Evolutionary conservation across 208 protist species (phyloP).

Genomic region (Zelonia costaricensis): DNA sequence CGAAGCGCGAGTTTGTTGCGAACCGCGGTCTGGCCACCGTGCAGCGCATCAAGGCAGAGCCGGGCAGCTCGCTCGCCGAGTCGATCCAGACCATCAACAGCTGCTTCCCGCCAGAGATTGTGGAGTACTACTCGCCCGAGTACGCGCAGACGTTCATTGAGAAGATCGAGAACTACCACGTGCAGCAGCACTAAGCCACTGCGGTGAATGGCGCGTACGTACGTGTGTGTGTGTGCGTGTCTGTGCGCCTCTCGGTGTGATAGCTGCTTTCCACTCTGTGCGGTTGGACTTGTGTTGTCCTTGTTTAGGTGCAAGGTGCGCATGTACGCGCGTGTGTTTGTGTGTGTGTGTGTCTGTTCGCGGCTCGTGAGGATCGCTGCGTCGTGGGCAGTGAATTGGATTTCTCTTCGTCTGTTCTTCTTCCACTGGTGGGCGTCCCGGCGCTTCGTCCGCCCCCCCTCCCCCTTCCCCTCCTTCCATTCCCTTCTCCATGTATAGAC

Average conservation of each 20-base stretch:
- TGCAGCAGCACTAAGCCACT: conserved; percentile 65
- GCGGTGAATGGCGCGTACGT: background rate
- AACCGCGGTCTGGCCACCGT: conserved; percentile 93
- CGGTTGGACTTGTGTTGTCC: background rate
- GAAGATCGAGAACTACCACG: conserved; percentile 95
- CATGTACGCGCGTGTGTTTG: too few species aligned
- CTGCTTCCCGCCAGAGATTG: conserved; percentile 98
- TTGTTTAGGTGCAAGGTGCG: too few species aligned
- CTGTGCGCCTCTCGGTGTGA: background rate
- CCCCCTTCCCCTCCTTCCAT: too few species aligned
- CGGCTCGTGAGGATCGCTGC: too few species aligned
- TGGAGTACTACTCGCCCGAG: conserved; percentile 98
- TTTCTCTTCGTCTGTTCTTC: too few species aligned
- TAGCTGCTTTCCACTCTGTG: background rate
- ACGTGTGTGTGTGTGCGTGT: background rate
- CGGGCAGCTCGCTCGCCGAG: conserved; percentile 94
- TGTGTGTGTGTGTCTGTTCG: too few species aligned
- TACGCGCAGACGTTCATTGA: conserved; percentile 96
- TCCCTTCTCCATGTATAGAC: too few species aligned
- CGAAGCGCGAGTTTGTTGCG: conserved; percentile 96
- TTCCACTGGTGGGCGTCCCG: too few species aligned
- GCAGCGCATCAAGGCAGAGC: conserved; percentile 96
- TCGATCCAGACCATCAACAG: conserved; percentile 97
- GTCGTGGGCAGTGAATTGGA: too few species aligned
- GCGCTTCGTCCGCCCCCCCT: too few species aligned